Conservation (phyloP, 2,329 filamentous ascomycete species). For the Aspergillus amoenus region DNA sequence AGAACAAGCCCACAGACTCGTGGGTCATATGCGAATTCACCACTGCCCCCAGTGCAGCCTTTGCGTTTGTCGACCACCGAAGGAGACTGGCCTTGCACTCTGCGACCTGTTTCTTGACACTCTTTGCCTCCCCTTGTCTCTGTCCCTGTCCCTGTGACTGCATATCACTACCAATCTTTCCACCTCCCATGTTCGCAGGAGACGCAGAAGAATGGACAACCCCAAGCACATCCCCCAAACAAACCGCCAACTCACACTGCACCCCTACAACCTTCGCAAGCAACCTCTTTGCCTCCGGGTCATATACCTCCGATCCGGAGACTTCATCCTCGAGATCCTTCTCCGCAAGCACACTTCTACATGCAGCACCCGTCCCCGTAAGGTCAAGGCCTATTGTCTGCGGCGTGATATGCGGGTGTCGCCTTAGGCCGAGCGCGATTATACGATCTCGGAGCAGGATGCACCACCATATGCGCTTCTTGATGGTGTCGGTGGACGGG, state of each 20-base stretch:
- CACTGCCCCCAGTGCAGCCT: background rate
- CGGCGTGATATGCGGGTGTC: constrained; percentile 2
- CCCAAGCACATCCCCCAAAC: background rate
- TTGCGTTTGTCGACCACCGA: constrained; percentile 4
- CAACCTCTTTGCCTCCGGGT: background rate
- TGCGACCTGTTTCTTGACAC: background rate
- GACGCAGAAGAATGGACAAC: background rate
- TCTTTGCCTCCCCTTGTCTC: too few relatives aligned
- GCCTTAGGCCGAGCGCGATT: background rate
- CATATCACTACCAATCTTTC: background rate
- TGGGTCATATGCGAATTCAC: constrained; percentile 1
- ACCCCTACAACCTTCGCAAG: background rate
- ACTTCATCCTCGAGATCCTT: constrained; percentile 4
- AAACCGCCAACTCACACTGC: constrained; percentile 1
- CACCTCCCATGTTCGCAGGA: background rate
- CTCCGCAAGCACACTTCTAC: background rate
- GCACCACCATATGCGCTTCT: constrained; percentile 2
- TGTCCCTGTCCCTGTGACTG: background rate
- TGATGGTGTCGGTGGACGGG: background rate
- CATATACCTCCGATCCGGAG: constrained; percentile 6
- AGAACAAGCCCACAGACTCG: constrained; percentile 1
- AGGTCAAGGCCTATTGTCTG: background rate
- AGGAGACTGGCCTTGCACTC: background rate
- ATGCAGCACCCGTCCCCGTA: background rate
- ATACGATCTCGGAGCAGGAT: constrained; percentile 5